phyloP scores from a whole-genome alignment of 176 grass and related monocot species.

The Triticum dicoccoides region DNA sequence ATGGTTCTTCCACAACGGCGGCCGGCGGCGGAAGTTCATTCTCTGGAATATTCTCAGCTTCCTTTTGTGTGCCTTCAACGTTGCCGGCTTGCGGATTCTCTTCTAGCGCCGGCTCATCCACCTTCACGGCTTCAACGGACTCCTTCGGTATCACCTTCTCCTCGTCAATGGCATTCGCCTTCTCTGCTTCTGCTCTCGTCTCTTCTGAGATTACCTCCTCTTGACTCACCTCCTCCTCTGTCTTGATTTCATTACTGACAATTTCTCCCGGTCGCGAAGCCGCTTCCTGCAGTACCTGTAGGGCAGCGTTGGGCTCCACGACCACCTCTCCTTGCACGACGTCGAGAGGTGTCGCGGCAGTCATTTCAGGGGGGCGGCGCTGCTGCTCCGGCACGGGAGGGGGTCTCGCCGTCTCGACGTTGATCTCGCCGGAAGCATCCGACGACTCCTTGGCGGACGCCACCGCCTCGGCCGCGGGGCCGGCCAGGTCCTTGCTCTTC shows the following conservation, averaged over 20 bases:
- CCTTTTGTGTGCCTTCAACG: neutral
- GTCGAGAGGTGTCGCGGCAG: neutral
- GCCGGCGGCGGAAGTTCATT: neutral
- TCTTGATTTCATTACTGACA: neutral
- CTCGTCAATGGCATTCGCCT: neutral
- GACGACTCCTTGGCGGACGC: neutral
- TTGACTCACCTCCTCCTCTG: neutral
- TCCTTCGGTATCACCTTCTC: neutral
- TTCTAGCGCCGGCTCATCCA: constrained; percentile 9
- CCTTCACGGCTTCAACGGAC: neutral
- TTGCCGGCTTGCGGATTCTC: neutral
- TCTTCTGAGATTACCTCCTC: neutral
- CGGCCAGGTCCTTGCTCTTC: constrained; percentile 14
- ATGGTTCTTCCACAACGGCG: neutral
- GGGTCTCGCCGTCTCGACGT: neutral
- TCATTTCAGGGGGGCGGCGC: neutral
- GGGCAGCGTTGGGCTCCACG: constrained; percentile 10
- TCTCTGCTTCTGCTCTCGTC: neutral
- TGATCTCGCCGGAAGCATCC: neutral
- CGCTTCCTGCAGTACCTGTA: neutral
- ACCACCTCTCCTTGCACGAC: constrained; percentile 18
- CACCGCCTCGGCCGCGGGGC: neutral
- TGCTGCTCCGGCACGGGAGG: neutral
- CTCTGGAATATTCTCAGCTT: neutral
- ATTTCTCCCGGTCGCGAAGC: neutral